These are phyloP conservation scores for Knoxdaviesia proteae DNA, from an alignment of 2,329 filamentous ascomycete species.

Conservation along the genomic window DNA sequence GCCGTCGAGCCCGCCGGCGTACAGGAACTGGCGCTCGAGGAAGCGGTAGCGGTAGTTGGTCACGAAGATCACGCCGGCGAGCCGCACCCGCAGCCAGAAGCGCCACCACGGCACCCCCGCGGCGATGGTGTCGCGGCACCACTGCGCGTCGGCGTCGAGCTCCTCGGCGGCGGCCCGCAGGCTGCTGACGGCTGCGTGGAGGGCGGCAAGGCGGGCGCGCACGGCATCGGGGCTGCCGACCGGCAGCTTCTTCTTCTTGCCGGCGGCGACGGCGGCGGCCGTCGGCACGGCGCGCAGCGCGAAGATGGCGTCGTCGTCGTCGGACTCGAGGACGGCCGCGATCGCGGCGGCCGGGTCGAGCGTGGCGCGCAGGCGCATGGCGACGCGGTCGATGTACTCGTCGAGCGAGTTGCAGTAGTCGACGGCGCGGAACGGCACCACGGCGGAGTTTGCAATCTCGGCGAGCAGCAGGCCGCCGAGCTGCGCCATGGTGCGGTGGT, in stretches of 20 bases:
- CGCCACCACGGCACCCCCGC: constrained; percentile 59
- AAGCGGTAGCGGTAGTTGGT: constrained; percentile 70
- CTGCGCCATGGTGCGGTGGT: constrained; percentile 47
- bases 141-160: constrained; percentile 24
- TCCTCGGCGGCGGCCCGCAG: constrained; percentile 19
- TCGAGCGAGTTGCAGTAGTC: constrained; percentile 40
- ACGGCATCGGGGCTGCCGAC: constrained; percentile 19
- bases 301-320: constrained; percentile 11
- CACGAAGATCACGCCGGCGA: constrained; percentile 40
- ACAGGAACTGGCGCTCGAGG: constrained; percentile 64
- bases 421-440: constrained; percentile 42
- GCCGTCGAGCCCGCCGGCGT: constrained; percentile 54
- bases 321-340: constrained; percentile 5
- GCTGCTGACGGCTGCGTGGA: constrained; percentile 16
- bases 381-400: constrained; percentile 28
- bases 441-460: constrained; percentile 36
- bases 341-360: constrained; percentile 1
- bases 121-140: constrained; percentile 20
- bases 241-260: constrained; percentile 3
- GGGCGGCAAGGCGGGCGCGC: constrained; percentile 15
- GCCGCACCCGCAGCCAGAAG: constrained; percentile 43
- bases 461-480: constrained; percentile 41
- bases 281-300: constrained; percentile 9
- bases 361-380: constrained; percentile 21
- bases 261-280: constrained; percentile 7